Evolutionary conservation across 2,329 filamentous ascomycete genomes (phyloP), one percentile per base, ranked within the genome.

Genomic region (Xylariomycetidae sp.): DNA sequence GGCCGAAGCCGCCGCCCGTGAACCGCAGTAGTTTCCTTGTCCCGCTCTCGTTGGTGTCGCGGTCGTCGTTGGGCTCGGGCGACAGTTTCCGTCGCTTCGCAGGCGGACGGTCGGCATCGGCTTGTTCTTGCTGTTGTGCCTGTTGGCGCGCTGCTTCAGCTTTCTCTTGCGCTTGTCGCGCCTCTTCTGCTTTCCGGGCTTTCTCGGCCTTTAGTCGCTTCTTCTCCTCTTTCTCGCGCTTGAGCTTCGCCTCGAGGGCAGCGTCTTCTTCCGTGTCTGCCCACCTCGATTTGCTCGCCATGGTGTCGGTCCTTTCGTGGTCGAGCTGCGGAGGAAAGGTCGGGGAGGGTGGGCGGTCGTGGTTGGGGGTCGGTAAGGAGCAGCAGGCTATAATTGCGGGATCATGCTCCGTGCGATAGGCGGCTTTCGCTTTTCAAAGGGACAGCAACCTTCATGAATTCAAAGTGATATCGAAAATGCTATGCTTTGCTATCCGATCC

Each of bases 141-240:
- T 40, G 53, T 37, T 54, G 52, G 41, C 31, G 44, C 19, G 44
- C 46, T 28, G 59, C 57, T 33, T 52, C 40, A 34, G 52, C 50
- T 25, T 47, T 40, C n/a, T 51, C 48, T 19, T 29, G 31, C 25
- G 34, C 32, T 32, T 42, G 36, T 17, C 31, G 30, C 40, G 66
- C 65, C 36, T 85, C 77, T 19, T 85, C 78, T 22, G 75, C 69
- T 51, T 75, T 76, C 37, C 78, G 79, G 46, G 85, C 82, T 60
- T 88, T 93, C 54, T 89, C 83, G 18, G 79, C 82, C 60, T 92
- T 95, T 31, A 78, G 65, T 31, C 84, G 80, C 61, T 84, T 87
- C 70, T 92, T 94, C 52, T 88, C 83, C 61, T 94, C 87, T 63
- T 90, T 95, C 56, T 92, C 85, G 42, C 70, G 74, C 60, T 83